Evolutionary conservation across 805 yeast species (phyloP).

Genomic region (Schizosaccharomyces pombe): DNA sequence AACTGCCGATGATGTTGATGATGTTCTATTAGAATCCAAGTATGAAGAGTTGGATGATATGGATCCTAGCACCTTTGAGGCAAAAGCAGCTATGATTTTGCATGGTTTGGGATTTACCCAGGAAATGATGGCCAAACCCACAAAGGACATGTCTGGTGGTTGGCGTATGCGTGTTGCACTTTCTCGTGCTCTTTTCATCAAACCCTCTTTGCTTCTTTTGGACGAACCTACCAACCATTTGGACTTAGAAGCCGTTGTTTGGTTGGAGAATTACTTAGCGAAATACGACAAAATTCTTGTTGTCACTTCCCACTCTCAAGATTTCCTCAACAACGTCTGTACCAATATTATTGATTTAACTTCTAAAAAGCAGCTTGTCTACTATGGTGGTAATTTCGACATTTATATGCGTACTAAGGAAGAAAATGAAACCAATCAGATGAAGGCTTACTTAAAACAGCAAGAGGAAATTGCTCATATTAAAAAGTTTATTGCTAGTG

Average conservation of each 20-base stretch:
- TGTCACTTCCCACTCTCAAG: conserved; percentile 92
- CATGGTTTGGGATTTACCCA: conserved; percentile 93
- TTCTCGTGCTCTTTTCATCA: conserved; percentile 91
- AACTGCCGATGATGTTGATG: conserved; percentile 84
- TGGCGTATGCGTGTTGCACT: conserved; percentile 99
- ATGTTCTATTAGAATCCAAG: conserved; percentile 57
- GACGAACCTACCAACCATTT: conserved; percentile 99
- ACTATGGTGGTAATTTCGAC: conserved; percentile 97
- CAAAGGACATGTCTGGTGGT: conserved; percentile 99
- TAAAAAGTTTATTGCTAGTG: conserved; percentile 95
- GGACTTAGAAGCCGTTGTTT: conserved; percentile 97
- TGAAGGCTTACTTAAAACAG: conserved; percentile 89
- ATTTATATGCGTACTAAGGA: conserved; percentile 82
- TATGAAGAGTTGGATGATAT: conserved; percentile 88
- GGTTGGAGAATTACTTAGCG: conserved; percentile 95
- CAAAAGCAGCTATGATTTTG: conserved; percentile 84
- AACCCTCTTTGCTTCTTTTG: conserved; percentile 78
- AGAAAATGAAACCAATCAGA: conserved; percentile 89
- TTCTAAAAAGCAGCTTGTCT: conserved; percentile 34
- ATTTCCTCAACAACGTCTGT: conserved; percentile 97
- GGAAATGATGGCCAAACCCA: conserved; percentile 67
- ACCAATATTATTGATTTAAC: conserved; percentile 96
- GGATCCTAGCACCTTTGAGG: conserved; percentile 91
- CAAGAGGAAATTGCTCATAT: conserved; percentile 97
- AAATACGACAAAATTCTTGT: conserved; percentile 83